phyloP scores from a whole-genome alignment of 108 stramenopile genomes.

The Cyclotella sp. region DNA sequence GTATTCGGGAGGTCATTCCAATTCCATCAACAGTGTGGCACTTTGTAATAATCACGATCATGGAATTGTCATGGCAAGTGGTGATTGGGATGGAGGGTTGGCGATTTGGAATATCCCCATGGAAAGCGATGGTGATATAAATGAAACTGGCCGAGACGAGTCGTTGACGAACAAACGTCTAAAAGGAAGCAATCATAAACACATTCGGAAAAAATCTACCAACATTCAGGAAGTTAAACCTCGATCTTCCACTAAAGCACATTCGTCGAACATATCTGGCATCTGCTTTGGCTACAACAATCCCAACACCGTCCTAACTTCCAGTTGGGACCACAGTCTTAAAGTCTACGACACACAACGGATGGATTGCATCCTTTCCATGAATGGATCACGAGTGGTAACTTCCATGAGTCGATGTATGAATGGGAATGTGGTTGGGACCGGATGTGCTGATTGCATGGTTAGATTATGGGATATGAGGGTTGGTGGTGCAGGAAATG shows the following conservation, averaged over 20 bases:
- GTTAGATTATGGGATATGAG: slow-evolving; percentile 78
- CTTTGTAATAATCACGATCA: slow-evolving; percentile 16
- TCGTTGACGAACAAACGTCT: slow-evolving; percentile 14
- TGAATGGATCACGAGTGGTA: slow-evolving; percentile 84
- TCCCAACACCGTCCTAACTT: slow-evolving; percentile 57
- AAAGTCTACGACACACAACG: slow-evolving; percentile 78
- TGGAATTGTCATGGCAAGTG: slow-evolving; percentile 63
- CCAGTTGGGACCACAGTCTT: slow-evolving; percentile 85
- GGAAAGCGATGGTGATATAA: not conserved
- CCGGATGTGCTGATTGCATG: slow-evolving; percentile 87
- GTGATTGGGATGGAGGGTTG: slow-evolving; percentile 80
- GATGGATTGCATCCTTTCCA: slow-evolving; percentile 78
- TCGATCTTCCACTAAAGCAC: slow-evolving; percentile 57
- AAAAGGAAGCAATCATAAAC: slow-evolving; percentile 17
- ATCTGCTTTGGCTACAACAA: slow-evolving; percentile 63
- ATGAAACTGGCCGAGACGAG: slow-evolving; percentile 11
- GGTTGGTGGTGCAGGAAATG: slow-evolving; percentile 31
- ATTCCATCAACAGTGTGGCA: slow-evolving; percentile 65
- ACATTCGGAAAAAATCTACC: not conserved
- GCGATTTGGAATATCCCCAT: slow-evolving; percentile 68
- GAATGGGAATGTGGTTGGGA: slow-evolving; percentile 78
- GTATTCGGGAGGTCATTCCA: slow-evolving; percentile 55
- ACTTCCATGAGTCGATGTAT: slow-evolving; percentile 74
- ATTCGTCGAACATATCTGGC: slow-evolving; percentile 79
- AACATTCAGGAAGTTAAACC: slow-evolving; percentile 48